Evolutionary conservation across 2,329 filamentous ascomycete genomes (phyloP), one percentile per base, ranked within the genome.

Genomic region (Colletotrichum sp.): DNA sequence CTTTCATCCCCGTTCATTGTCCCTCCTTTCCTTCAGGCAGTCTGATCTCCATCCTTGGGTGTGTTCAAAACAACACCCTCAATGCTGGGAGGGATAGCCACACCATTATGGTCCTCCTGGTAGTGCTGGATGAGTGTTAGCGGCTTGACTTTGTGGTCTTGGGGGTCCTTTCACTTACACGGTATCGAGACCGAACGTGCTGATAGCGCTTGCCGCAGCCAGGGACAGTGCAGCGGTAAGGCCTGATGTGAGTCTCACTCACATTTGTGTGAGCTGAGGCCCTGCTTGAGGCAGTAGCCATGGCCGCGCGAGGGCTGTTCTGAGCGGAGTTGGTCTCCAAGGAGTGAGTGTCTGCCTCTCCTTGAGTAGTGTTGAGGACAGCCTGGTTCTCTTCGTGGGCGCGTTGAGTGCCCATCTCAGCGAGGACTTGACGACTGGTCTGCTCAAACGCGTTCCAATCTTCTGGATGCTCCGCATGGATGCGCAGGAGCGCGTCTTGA

Each of bases 71-170:
- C 43, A 52, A 52, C n/a, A 21, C 43, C n/a, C n/a, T 21, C 43
- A 21, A 5, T 52, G n/a, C 43, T 24, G 43, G 43, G n/a, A 21
- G n/a, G 43, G 10, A 13, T 21, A 52, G n/a, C 43, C 5, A 52
- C 43, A 24, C 43, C 43, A 13, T 52, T 0, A 4, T 52, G 43
- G 1, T 52, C 43, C n/a, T 52, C 43, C 6, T 52, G 43, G 10
- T 52, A 52, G 43, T 52, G 43, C 43, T 52, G 12, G 10, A 52
- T 52, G 2, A 21, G n/a, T 13, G 43, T 52, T 13, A 52, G 43
- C 0, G 43, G 18, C 1, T 0, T 7, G n/a, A 3, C 3, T 52
- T 21, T 21, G n/a, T 13, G 43, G 3, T 21, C 43, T 52, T 13
- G 12, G 43, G n/a, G 43, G 43, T 21, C 43, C 43, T 52, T 52